Percentiles rank a stretch among this genome's conserved stretches.
Evolutionary conservation across 2,329 filamentous ascomycete genomes (phyloP).

Genomic region (Dactylonectria estremocensis): DNA sequence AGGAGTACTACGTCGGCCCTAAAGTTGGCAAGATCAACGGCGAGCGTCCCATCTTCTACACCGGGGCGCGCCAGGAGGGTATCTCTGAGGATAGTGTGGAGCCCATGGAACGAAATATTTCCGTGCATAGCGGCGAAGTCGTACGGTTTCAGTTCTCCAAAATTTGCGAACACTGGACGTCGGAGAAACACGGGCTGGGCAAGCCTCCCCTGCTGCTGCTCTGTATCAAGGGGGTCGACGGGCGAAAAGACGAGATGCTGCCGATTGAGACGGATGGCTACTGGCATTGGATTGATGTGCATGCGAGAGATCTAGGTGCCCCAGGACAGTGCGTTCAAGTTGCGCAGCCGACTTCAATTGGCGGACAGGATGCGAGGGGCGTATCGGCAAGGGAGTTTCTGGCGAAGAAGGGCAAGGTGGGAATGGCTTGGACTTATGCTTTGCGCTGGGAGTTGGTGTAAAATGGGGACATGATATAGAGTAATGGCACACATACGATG

Average conservation of each 20-base stretch:
- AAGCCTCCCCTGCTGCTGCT: slow-evolving; percentile 80
- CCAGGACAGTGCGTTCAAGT: slow-evolving; percentile 79
- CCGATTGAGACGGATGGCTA: slow-evolving; percentile 84
- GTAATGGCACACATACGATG: slow-evolving; percentile 4
- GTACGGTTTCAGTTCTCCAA: slow-evolving; percentile 87
- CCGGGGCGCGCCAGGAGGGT: slow-evolving; percentile 63
- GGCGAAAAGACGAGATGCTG: slow-evolving; percentile 76
- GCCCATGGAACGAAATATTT: slow-evolving; percentile 68
- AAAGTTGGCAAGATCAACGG: slow-evolving; percentile 72
- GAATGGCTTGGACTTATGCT: slow-evolving; percentile 62
- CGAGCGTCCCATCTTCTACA: slow-evolving; percentile 64
- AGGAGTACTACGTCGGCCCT: slow-evolving; percentile 83
- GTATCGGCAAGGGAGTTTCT: slow-evolving; percentile 64
- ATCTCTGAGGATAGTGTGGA: slow-evolving; percentile 72
- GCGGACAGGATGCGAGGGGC: slow-evolving; percentile 64
- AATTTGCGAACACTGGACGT: slow-evolving; percentile 86
- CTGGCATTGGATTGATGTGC: slow-evolving; percentile 87
- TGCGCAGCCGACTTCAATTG: slow-evolving; percentile 69
- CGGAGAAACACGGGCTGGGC: slow-evolving; percentile 76
- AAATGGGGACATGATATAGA: slow-evolving; percentile 14
- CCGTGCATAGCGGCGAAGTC: slow-evolving; percentile 68
- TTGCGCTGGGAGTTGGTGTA: slow-evolving; percentile 67
- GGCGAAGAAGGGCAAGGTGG: slow-evolving; percentile 59
- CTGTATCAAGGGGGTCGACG: slow-evolving; percentile 76
- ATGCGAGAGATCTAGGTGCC: slow-evolving; percentile 74